Evolutionary conservation across 1,284 basidiomycete species (phyloP), one percentile per base, ranked within the genome.

Genomic region (Boletus sp.): DNA sequence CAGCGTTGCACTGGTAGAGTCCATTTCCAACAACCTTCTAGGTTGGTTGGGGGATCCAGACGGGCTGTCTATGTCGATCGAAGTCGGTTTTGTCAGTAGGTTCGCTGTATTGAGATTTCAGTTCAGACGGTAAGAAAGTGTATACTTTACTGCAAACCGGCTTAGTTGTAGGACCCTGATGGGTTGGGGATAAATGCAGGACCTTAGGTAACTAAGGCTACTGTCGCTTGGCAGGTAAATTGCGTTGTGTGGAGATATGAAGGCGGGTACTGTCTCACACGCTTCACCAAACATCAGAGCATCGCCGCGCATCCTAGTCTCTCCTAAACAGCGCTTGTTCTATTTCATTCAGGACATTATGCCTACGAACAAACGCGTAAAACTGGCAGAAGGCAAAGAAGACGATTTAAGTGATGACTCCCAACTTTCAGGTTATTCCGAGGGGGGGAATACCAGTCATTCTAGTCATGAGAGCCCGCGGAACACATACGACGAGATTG

Each of bases 401-500:
- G 59, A 65, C 36, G 53, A 57, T 27, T 56, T 54, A 29, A 40
- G 33, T 17, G 57, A 57, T 30, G 66, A 67, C 20, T 51, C 49
- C 16, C 48, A 45, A 38, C 30, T 34, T 37, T 46, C 52, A 16
- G 34, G 40, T 43, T 49, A 49, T 49, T 55, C 64, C 26, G 64
- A 67, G 34, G 60, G 54, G 16, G 63, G 55, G 19, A 62, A 66
- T 32, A 68, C 66, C 42, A 63, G 66, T 41, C 66, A 63, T 26
- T 55, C 57, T 26, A 70, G 67, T 22, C 59, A 58, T 33, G 60
- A 60, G 33, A 62, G 53, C 43, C 59, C 57, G n/a, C 49, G 56
- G 23, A 73, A 82, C 58, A 82, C 81, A 14, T 81, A 80, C 13
- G 81, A 83, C 54, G 83, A 87, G 59, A 80, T 87, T 42, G 72